Evolutionary conservation across 2,329 filamentous ascomycete species (phyloP).

Genomic region (Calonectria pseudoturangicola): DNA sequence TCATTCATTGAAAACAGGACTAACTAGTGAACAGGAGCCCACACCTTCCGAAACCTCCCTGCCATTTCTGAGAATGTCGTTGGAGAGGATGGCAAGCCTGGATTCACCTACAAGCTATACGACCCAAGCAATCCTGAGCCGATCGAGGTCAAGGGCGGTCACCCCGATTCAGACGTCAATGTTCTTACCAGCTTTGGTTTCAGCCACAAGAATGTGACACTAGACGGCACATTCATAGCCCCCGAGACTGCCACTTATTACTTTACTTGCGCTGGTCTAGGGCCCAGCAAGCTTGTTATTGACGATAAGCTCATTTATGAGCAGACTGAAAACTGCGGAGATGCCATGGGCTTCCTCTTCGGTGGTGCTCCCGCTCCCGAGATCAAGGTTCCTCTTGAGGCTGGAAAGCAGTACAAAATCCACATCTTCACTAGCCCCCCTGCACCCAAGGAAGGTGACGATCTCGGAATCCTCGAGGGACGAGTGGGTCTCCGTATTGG

Average conservation of each 20-base stretch:
- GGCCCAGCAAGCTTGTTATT: constrained; percentile 56
- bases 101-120: constrained; percentile 58
- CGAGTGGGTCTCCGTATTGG: constrained; percentile 58
- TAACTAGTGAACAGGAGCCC: constrained; percentile 49
- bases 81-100: constrained; percentile 57
- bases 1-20: background rate
- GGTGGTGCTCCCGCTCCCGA: constrained; percentile 56
- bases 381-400: constrained; percentile 55
- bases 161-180: constrained; percentile 52
- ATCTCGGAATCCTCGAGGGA: constrained; percentile 59
- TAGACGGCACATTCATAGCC: constrained; percentile 58
- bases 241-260: constrained; percentile 57
- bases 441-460: constrained; percentile 44
- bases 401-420: constrained; percentile 58
- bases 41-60: constrained; percentile 53
- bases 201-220: constrained; percentile 53
- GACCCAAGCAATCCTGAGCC: constrained; percentile 54
- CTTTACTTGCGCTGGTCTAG: constrained; percentile 57
- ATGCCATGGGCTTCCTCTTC: constrained; percentile 61
- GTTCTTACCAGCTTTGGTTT: constrained; percentile 49
- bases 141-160: constrained; percentile 50
- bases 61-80: constrained; percentile 53
- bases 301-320: constrained; percentile 57
- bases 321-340: constrained; percentile 56
- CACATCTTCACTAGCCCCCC: constrained; percentile 57